Percentiles rank a stretch among this genome's conserved stretches.
These are phyloP conservation scores for Thelonectria rubi DNA, from an alignment of 2,329 filamentous ascomycete genomes.

Conservation along the genomic window DNA sequence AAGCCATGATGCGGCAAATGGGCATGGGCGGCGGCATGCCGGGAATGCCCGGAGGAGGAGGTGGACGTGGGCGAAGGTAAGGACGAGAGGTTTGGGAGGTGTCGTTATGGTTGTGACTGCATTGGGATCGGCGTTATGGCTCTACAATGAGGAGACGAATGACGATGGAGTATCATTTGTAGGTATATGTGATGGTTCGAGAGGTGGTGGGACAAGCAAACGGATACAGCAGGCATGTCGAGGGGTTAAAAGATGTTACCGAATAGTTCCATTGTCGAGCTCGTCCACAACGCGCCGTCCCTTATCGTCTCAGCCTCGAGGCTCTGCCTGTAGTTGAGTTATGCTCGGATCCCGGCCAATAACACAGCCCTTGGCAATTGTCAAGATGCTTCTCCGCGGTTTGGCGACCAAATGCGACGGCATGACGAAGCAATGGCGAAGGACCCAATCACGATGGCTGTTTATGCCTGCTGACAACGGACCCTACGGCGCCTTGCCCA, in stretches of 20 bases:
- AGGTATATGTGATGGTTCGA: too few relatives aligned
- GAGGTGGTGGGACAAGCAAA: too few relatives aligned
- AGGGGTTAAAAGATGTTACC: too few relatives aligned
- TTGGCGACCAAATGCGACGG: constrained; percentile 11
- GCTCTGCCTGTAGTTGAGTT: too few relatives aligned
- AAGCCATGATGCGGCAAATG: constrained; percentile 81
- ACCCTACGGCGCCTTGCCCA: constrained; percentile 7
- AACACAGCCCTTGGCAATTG: neutral
- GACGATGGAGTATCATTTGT: neutral
- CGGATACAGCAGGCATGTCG: too few relatives aligned
- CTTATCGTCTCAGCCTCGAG: too few relatives aligned
- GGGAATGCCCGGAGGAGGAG: constrained; percentile 44
- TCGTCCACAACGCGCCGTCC: too few relatives aligned
- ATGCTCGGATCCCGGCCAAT: constrained; percentile 4
- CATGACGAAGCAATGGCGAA: constrained; percentile 19
- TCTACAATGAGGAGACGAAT: constrained; percentile 13
- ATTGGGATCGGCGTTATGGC: constrained; percentile 27
- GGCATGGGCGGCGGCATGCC: constrained; percentile 63
- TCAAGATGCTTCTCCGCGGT: neutral
- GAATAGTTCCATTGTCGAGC: neutral
- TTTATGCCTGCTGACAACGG: neutral
- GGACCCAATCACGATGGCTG: constrained; percentile 26
- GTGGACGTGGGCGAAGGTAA: constrained; percentile 46
- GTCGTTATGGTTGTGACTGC: constrained; percentile 19
- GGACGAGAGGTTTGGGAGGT: constrained; percentile 5